Conservation (phyloP, 306 rosid genomes). For the Echinosophora koreensis region DNA sequence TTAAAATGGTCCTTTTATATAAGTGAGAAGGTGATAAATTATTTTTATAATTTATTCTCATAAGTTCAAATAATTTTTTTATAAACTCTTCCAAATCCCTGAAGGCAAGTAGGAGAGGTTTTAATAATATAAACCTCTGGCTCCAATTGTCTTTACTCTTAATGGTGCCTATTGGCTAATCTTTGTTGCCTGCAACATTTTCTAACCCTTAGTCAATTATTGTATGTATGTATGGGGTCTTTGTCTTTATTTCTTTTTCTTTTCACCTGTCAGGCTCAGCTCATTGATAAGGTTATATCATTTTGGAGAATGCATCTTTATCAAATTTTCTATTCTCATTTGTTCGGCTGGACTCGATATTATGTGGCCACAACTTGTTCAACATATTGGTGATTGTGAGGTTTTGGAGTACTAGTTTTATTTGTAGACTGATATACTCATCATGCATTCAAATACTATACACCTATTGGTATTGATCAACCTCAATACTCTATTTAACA, state of each 20-base stretch:
- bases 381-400: not conserved
- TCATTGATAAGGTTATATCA: slow-evolving; percentile 8
- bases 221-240: not conserved
- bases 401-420: not conserved
- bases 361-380: slow-evolving; percentile 1
- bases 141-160: not conserved
- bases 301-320: slow-evolving; percentile 9
- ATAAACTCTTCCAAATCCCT: too few species aligned
- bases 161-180: not conserved
- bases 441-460: not conserved
- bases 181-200: slow-evolving; percentile 21
- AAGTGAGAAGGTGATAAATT: too few species aligned
- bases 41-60: too few species aligned
- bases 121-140: not conserved
- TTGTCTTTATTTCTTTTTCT: not conserved
- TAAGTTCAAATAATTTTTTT: too few species aligned
- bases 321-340: not conserved
- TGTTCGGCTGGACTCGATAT: not conserved
- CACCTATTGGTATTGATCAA: not conserved
- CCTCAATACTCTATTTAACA: not conserved
- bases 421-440: too few species aligned
- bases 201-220: not conserved
- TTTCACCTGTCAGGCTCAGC: not conserved
- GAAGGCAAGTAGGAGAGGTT: not conserved
- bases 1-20: not conserved